These are phyloP conservation scores for Boletus sensibilis DNA, from an alignment of 768 basidiomycete genomes.

Conservation along the genomic window DNA sequence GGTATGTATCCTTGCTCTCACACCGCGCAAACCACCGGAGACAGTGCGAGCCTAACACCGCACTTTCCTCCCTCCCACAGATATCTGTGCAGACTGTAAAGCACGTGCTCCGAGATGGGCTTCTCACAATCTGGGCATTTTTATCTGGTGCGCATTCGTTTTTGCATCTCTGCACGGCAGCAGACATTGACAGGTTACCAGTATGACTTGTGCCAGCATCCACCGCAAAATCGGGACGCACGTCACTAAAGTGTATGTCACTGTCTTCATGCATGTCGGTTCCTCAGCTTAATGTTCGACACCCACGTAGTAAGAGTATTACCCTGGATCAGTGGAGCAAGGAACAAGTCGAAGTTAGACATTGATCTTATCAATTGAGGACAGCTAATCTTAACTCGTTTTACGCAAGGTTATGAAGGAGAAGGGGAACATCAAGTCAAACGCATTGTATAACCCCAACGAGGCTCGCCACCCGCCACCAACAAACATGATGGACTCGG, in stretches of 20 bases:
- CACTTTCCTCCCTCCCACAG: slow-evolving; percentile 40
- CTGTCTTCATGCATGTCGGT: background rate
- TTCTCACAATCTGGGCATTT: slow-evolving; percentile 84
- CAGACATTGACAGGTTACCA: slow-evolving; percentile 31
- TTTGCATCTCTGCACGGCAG: background rate
- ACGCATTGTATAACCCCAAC: slow-evolving; percentile 78
- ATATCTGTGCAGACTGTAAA: slow-evolving; percentile 91
- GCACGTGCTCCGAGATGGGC: slow-evolving; percentile 87
- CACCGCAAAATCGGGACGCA: slow-evolving; percentile 96
- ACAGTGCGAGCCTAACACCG: slow-evolving; percentile 1
- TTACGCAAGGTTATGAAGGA: slow-evolving; percentile 65
- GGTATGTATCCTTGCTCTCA: slow-evolving; percentile 43
- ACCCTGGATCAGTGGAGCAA: slow-evolving; percentile 86
- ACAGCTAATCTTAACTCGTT: slow-evolving; percentile 13
- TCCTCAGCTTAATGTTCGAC: slow-evolving; percentile 5
- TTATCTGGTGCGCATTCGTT: slow-evolving; percentile 63
- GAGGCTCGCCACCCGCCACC: slow-evolving; percentile 82
- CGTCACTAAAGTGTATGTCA: slow-evolving; percentile 83
- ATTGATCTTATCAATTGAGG: slow-evolving; percentile 6
- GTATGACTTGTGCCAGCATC: slow-evolving; percentile 84
- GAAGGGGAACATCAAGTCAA: slow-evolving; percentile 81
- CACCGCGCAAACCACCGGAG: background rate
- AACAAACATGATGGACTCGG: slow-evolving; percentile 70
- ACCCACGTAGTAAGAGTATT: slow-evolving; percentile 70
- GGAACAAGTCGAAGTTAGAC: slow-evolving; percentile 80